Percentiles rank a stretch among this genome's conserved stretches.
phyloP scores from a whole-genome alignment of 805 yeast genomes.

The Kodamaea fukazawae region DNA sequence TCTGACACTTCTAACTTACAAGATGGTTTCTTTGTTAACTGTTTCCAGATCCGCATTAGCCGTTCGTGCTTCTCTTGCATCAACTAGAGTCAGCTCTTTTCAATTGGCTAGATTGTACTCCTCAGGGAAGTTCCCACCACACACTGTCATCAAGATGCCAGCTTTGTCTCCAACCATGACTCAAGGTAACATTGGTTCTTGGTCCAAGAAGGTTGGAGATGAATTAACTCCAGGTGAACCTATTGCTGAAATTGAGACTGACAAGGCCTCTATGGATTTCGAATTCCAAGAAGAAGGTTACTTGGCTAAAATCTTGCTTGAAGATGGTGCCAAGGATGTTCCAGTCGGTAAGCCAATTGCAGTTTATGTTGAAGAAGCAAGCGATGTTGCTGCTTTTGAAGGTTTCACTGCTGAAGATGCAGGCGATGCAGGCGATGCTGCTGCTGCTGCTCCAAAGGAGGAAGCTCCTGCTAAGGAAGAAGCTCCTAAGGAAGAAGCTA shows the following conservation, averaged over 20 bases:
- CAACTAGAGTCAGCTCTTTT: slow-evolving; percentile 19
- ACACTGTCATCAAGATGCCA: slow-evolving; percentile 93
- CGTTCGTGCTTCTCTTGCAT: slow-evolving; percentile 21
- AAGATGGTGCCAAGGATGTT: slow-evolving; percentile 82
- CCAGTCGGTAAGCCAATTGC: slow-evolving; percentile 97
- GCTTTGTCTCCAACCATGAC: slow-evolving; percentile 99
- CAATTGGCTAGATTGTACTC: slow-evolving; percentile 42
- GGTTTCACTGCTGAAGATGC: slow-evolving; percentile 84
- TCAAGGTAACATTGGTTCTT: slow-evolving; percentile 84
- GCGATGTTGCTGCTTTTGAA: slow-evolving; percentile 83
- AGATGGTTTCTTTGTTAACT: slow-evolving; percentile 38
- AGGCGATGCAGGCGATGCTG: slow-evolving; percentile 48
- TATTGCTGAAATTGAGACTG: slow-evolving; percentile 95
- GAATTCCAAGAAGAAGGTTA: slow-evolving; percentile 97
- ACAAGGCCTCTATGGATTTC: slow-evolving; percentile 96
- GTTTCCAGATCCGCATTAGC: slow-evolving; percentile 30
- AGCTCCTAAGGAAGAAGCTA: slow-evolving; percentile 24
- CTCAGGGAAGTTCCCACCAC: slow-evolving; percentile 64
- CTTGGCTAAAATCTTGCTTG: slow-evolving; percentile 81
- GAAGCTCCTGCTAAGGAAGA: slow-evolving; percentile 25
- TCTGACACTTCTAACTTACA: not conserved
- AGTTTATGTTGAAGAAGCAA: slow-evolving; percentile 86
- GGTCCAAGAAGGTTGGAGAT: slow-evolving; percentile 92
- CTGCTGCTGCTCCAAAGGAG: slow-evolving; percentile 22
- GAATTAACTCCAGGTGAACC: slow-evolving; percentile 87